Base-by-base conservation (phyloP, 306 rosid genomes). In the Benincasa hispida region DNA sequence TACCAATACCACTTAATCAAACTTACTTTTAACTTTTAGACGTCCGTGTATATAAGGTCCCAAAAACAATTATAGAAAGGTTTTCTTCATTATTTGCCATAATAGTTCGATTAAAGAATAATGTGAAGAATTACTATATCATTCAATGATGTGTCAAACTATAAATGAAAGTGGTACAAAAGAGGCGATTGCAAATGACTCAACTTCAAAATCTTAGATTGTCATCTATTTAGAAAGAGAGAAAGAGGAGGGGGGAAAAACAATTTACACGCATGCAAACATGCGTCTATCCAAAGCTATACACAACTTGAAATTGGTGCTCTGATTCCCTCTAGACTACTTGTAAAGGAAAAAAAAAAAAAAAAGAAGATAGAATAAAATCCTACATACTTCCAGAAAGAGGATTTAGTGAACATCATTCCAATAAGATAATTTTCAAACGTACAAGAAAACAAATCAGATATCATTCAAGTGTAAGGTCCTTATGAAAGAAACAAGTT, bases 251-350 rank as follows among this genome's bases (percentile, higher is more conserved):
- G 48, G 13, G 48, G 48, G 48, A 14, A 2, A 10, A 10, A 2
- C 1, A 42, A 32, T 7, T 63, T 8, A 37, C n/a, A 59, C 66
- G 10, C 66, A 59, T 59, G 9, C 66, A 59, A 59, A 60, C 73
- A 66, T 10, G 51, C 73, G 73, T 66, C 72, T 37, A 66, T 37
- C 50, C 51, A 66, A 66, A 66, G 72, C 72, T 66, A 66, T 21
- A 66, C 30, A n/a, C 50, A 37, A 62, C 48, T 63, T 63, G 25
- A 24, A 63, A 63, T 63, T 10, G 47, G 70, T 32, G 22, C 42
- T 9, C 18, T 12, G 51, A 45, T 45, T 45, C 51, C 34, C 42
- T 7, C 41, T 30, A 17, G 11, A 61, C 42, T 61, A 62, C 18
- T 62, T 17, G 70, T 63, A 63, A 34, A 8, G 70, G 18, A 34